A percentile compares a stretch with the other conserved stretches of the same genome.
Evolutionary conservation across 208 protist genomes (phyloP).

Genomic region (Giardia muris): DNA sequence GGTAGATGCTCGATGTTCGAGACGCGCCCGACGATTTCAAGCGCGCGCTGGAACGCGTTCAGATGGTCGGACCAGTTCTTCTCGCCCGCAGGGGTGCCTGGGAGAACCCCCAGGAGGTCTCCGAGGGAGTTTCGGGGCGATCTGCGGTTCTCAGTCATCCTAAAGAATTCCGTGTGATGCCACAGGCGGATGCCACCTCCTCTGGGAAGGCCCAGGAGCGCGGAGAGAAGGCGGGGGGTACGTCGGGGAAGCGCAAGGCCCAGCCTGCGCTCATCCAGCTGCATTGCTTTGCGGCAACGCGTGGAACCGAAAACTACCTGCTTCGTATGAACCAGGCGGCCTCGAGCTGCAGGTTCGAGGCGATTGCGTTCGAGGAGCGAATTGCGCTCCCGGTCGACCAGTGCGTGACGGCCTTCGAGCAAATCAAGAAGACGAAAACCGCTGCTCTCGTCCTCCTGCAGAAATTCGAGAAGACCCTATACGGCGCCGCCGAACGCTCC

Average conservation of each 20-base stretch:
- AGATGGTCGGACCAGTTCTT: neutral
- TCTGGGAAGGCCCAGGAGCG: too few species aligned
- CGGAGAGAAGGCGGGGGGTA: too few species aligned
- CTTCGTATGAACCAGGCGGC: neutral
- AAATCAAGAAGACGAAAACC: neutral
- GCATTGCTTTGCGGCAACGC: neutral
- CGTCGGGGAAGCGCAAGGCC: too few species aligned
- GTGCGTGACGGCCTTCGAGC: neutral
- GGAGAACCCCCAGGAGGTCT: too few species aligned
- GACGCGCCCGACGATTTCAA: neutral
- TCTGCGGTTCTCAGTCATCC: too few species aligned
- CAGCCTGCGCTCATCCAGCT: neutral
- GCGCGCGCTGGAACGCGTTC: neutral
- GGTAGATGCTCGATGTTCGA: neutral
- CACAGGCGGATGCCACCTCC: too few species aligned
- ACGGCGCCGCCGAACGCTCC: neutral
- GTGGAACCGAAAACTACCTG: neutral
- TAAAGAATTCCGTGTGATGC: too few species aligned
- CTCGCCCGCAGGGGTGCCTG: too few species aligned
- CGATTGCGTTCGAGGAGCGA: neutral
- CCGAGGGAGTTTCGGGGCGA: too few species aligned
- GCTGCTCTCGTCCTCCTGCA: neutral
- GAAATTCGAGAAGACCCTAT: neutral
- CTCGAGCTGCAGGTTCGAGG: neutral
- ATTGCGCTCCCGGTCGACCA: neutral